Evolutionary conservation across 441 rosid genomes (phyloP), one percentile per base, ranked within the genome.

Genomic region (Pelargonium myrrhifolium): DNA sequence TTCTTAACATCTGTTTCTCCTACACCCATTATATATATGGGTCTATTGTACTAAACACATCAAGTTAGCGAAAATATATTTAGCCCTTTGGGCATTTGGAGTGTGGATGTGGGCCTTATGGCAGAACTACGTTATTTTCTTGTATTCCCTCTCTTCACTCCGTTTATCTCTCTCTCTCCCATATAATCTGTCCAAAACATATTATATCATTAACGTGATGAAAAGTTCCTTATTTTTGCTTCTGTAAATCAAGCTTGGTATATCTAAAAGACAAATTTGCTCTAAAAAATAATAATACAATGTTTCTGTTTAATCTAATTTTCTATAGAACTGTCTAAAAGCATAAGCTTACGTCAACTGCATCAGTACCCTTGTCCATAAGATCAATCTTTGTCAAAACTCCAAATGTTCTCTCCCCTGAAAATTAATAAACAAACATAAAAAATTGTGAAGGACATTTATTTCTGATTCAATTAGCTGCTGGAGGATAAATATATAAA

Each of bases 361-460:
- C 94, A 76, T 88, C 88, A 68, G 99, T 94, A 80, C 99, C 99
- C 81, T 92, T 89, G 85, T 94, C 99, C 99, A 94, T 94, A 78
- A 94, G 81, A 81, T 94, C 98, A 77, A 94, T 96, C 83, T 94
- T 94, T 37, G 99, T 94, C 77, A 91, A 68, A 75, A 94, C 99
- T 20, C 98, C 99, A 71, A 94, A 94, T 62, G 98, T 94, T 76
- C 99, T 87, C 78, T 94, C 98, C 75, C 99, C 99, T 94, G 70
- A 68, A 71, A 9, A 78, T 40, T 79, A 61, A 65, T 66, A 65
- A 55, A 7, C 39, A 35, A 35, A 35, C 9, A 5, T 35, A 35
- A 35, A 35, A 35, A 6, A 35, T 35, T 35, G 39, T 35, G 24
- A 17, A 5, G 28, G 28, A 20, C 61, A 20, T 35, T 9, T 35